Conservation (phyloP, 306 rosid species). For the Cercis canadensis region DNA sequence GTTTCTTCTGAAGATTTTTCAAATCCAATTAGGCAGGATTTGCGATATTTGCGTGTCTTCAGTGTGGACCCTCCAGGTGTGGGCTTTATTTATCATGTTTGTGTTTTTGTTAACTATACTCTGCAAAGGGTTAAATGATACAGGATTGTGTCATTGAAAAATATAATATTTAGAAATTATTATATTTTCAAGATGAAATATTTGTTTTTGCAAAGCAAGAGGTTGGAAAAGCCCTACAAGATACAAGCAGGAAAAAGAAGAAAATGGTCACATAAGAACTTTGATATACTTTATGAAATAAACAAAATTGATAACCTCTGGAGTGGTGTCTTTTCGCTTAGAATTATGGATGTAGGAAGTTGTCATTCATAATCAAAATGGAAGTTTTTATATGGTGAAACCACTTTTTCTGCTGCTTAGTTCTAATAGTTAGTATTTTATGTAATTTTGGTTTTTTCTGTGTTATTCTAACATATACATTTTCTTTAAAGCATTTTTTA, state of each 20-base stretch:
- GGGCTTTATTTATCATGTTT: constrained; percentile 23
- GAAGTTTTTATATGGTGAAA: background rate
- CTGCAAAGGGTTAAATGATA: constrained; percentile 22
- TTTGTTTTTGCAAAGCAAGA: constrained; percentile 1
- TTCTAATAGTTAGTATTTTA: too few relatives aligned
- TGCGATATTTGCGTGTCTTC: constrained; percentile 71
- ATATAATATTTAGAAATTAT: constrained; percentile 1
- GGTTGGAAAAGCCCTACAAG: background rate
- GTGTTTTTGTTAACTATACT: background rate
- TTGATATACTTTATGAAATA: background rate
- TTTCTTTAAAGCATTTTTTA: background rate
- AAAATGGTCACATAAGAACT: background rate
- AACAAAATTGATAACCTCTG: background rate
- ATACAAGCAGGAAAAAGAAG: background rate
- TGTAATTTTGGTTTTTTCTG: too few relatives aligned
- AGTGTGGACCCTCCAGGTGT: constrained; percentile 99
- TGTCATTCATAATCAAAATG: constrained; percentile 5
- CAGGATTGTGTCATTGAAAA: constrained; percentile 12
- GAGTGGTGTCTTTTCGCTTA: background rate
- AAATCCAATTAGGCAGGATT: constrained; percentile 81
- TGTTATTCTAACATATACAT: background rate
- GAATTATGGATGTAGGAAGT: constrained; percentile 15
- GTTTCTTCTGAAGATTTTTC: constrained; percentile 82
- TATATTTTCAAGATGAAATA: constrained; percentile 14
- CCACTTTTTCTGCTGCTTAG: background rate